Evolutionary conservation across 1,139 yeast genomes (phyloP), one percentile per base, ranked within the genome.

Genomic region (Lodderomyces theae): DNA sequence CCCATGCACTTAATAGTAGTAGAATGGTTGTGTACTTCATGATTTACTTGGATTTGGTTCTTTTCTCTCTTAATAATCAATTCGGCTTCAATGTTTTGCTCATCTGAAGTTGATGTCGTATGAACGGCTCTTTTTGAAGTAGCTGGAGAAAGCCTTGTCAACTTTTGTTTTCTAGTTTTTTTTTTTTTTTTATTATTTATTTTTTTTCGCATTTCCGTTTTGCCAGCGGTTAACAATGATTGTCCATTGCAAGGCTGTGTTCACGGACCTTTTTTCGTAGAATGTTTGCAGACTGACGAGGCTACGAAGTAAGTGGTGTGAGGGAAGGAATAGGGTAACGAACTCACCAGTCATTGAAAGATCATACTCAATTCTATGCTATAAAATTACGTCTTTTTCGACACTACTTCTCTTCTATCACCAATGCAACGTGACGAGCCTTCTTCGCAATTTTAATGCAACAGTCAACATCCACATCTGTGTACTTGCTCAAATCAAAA

Each of bases 401-500:
- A 19, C 22, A 19, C n/a, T n/a, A n/a, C n/a, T n/a, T n/a, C n/a
- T n/a, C n/a, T n/a, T 8, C 22, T 41, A 51, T 12, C 9, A 48
- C 52, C 10, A 50, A 42, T 9, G 63, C 65, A 31, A 59, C 42
- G 42, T 45, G 51, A 10, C 40, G 41, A 19, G 54, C 51, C 38
- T 44, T 41, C 26, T 44, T 51, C n/a, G 30, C 41, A 8, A 60
- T 52, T 35, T 40, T 43, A 5, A 64, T 42, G 42, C 52, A 54
- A 37, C 69, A 57, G 12, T 56, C 58, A 8, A 56, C 42, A 37
- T 56, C 58, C 15, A 47, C 41, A 10, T 37, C 38, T 18, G 37
- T 15, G 40, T 54, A 56, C 16, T 51, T 50, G 30, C 49, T 56
- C 31, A 66, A 49, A 16, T 52, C 55, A 47, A 66, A 66, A n/a